These are phyloP conservation scores for Sugiyamaella floridensis DNA, from an alignment of 805 yeast genomes.

Conservation along the genomic window DNA sequence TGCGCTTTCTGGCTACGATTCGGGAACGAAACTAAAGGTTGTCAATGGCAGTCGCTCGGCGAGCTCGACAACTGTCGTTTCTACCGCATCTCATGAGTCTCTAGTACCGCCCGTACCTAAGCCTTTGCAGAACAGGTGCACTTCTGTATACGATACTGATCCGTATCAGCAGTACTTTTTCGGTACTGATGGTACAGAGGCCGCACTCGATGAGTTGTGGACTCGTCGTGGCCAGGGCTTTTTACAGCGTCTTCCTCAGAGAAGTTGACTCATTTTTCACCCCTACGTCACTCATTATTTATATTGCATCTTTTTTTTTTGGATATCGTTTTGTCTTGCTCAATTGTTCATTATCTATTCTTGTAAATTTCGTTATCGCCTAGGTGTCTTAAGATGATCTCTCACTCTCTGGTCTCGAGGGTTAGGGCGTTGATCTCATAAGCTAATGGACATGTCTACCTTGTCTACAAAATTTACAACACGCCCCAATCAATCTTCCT, in stretches of 20 bases:
- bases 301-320: no score
- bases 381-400: no score
- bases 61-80: constrained; percentile 3
- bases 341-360: no score
- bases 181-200: neutral
- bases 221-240: constrained; percentile 13
- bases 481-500: neutral
- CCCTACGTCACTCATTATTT: neutral
- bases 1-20: constrained; percentile 18
- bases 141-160: constrained; percentile 7
- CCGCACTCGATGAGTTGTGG: constrained; percentile 12
- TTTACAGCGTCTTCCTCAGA: constrained; percentile 3
- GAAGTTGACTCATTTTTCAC: neutral
- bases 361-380: no score
- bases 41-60: constrained; percentile 9
- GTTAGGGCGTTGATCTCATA: neutral
- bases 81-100: neutral
- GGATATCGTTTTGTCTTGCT: no score
- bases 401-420: no score
- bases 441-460: neutral
- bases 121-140: neutral
- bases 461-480: no score
- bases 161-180: constrained; percentile 8
- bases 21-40: constrained; percentile 14
- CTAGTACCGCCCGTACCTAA: neutral